Evolutionary conservation across 129 eudicot genomes (phyloP).

Genomic region (Helichrysum umbraculigerum): DNA sequence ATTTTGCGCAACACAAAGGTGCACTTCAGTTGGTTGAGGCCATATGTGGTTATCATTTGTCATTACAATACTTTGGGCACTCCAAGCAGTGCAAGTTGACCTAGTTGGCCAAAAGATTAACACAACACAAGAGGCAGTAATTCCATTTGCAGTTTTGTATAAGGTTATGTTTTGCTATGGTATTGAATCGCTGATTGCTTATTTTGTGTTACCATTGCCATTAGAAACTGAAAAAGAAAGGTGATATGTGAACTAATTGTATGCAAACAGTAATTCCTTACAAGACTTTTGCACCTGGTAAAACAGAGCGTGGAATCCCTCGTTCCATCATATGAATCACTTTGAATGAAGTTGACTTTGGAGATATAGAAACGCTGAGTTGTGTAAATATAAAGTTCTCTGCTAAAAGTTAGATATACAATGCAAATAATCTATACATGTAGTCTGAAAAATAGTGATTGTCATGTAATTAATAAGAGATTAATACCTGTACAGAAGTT

Average conservation of each 20-base stretch:
- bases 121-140: not conserved
- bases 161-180: too few relatives aligned
- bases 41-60: not conserved
- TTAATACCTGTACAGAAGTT: conserved; percentile 40
- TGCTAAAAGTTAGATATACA: not conserved
- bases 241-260: too few relatives aligned
- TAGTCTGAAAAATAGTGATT: conserved; percentile 30
- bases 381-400: not conserved
- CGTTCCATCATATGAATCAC: not conserved
- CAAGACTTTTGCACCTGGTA: too few relatives aligned
- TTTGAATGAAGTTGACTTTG: not conserved
- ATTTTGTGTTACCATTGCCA: too few relatives aligned
- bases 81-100: not conserved
- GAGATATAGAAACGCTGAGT: not conserved
- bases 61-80: not conserved
- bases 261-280: too few relatives aligned
- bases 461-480: conserved; percentile 35
- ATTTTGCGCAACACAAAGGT: not conserved
- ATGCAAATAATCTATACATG: not conserved
- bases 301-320: too few relatives aligned
- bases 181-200: too few relatives aligned
- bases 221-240: too few relatives aligned
- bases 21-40: not conserved
- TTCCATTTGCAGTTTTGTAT: not conserved
- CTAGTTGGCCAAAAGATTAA: not conserved